Evolutionary conservation across 129 eudicot genomes (phyloP).

Genomic region (Helianthus annuus): DNA sequence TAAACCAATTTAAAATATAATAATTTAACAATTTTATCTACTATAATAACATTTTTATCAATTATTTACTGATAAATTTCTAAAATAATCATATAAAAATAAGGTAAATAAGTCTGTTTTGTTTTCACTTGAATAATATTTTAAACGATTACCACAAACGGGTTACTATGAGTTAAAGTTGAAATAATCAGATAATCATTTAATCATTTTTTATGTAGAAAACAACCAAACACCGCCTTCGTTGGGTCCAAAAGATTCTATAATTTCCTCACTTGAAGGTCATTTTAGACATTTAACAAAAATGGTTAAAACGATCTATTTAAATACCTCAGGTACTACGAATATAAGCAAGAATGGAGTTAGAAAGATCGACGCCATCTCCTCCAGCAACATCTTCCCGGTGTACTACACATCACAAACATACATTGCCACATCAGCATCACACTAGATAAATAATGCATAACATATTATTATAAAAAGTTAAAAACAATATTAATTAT

Average conservation of each 20-base stretch:
- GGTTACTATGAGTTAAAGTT: too few species aligned
- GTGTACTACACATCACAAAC: conserved; percentile 69
- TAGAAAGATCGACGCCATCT: conserved; percentile 93
- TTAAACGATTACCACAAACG: too few species aligned
- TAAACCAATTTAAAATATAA: not conserved
- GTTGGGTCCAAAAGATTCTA: too few species aligned
- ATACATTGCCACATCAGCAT: conserved; percentile 18
- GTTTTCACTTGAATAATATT: too few species aligned
- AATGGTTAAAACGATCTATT: too few species aligned
- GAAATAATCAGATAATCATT: too few species aligned
- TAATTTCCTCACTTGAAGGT: not conserved
- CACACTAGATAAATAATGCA: not conserved
- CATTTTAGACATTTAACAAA: too few species aligned
- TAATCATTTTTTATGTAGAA: too few species aligned
- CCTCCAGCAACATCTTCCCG: conserved; percentile 92
- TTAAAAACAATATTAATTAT: not conserved
- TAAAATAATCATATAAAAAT: not conserved
- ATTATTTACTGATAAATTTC: not conserved
- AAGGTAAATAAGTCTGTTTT: too few species aligned
- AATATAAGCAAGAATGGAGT: conserved; percentile 88
- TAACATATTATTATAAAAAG: not conserved
- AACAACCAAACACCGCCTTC: too few species aligned
- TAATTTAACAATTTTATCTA: not conserved
- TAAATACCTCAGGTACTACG: conserved; percentile 82
- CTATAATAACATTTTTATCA: not conserved